Conservation (phyloP, 140 eudicot species). For the Oenanthe javanica region DNA sequence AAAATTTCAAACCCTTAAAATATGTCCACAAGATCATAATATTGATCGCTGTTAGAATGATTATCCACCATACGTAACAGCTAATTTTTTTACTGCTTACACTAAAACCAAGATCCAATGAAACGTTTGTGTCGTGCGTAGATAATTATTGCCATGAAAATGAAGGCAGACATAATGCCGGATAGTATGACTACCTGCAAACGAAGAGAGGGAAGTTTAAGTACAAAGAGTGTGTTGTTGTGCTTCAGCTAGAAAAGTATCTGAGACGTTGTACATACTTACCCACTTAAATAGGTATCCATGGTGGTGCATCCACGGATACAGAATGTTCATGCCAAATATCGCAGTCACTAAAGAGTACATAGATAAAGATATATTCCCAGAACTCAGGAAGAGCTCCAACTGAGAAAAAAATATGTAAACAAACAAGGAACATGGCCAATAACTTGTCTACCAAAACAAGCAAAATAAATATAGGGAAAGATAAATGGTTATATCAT, state of each 20-base stretch:
- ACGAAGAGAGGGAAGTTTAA: background rate
- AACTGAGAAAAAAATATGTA: constrained; percentile 32
- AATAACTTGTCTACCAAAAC: background rate
- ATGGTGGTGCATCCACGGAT: constrained; percentile 56
- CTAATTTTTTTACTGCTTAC: background rate
- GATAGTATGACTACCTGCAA: background rate
- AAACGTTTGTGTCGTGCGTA: constrained; percentile 32
- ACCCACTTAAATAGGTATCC: constrained; percentile 94
- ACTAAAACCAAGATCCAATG: constrained; percentile 18
- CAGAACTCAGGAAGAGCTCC: constrained; percentile 81
- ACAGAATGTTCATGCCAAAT: constrained; percentile 87
- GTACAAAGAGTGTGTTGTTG: background rate
- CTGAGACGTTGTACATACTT: constrained; percentile 9
- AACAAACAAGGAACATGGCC: background rate
- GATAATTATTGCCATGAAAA: constrained; percentile 1
- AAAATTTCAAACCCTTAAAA: background rate
- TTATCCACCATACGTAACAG: background rate
- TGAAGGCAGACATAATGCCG: background rate
- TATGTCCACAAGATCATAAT: background rate
- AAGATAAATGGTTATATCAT: background rate
- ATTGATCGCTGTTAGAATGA: background rate
- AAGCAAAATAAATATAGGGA: background rate
- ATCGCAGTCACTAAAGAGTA: constrained; percentile 67
- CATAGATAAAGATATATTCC: constrained; percentile 66
- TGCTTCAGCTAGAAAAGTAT: background rate